Base-by-base conservation (phyloP, 257 asterid genomes). In the Voacanga thouarsii region DNA sequence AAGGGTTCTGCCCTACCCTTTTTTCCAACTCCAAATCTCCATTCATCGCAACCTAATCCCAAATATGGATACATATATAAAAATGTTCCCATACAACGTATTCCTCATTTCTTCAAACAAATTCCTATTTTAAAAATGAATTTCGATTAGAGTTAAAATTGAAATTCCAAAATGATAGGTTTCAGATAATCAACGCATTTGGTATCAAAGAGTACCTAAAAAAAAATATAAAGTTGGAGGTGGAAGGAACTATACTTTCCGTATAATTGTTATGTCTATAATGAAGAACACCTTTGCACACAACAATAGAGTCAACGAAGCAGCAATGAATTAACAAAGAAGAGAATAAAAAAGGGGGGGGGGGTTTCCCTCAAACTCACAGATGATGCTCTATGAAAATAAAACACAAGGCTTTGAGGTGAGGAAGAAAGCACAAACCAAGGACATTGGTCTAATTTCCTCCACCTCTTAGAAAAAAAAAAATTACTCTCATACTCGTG, bases 11-110 rank as follows among this genome's bases (percentile, higher is more conserved):
- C 53, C 21, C 74, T 21, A 50, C 83, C 57, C 49, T 28, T 65
- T 85, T 41, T 79, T 86, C 90, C 82, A 86, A 77, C 86, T 88
- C 82, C 56, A 83, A 37, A 67, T 85, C 89, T 41, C 85, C 70
- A 3, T 59, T 77, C 82, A 85, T 81, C 78, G 83, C 49, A 60
- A 75, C 66, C 77, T 61, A 15, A 1, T 47, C 21, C n/a, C 65
- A 26, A 56, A 23, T 47, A 6, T 9, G 10, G 1, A 16, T 64
- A 50, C 23, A 72, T 14, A 49, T 30, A 12, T 15, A 26, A 8
- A 65, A 65, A 67, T n/a, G 18, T 67, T 51, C 26, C 16, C 30
- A 8, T 5, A 21, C 30, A 41, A 68, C 39, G 19, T 7, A 19
- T 5, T 73, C 47, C 66, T 72, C 77, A 53, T 18, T 67, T 67